phyloP scores from a whole-genome alignment of 1,284 basidiomycete species.

The Phellinidium pouzarii region DNA sequence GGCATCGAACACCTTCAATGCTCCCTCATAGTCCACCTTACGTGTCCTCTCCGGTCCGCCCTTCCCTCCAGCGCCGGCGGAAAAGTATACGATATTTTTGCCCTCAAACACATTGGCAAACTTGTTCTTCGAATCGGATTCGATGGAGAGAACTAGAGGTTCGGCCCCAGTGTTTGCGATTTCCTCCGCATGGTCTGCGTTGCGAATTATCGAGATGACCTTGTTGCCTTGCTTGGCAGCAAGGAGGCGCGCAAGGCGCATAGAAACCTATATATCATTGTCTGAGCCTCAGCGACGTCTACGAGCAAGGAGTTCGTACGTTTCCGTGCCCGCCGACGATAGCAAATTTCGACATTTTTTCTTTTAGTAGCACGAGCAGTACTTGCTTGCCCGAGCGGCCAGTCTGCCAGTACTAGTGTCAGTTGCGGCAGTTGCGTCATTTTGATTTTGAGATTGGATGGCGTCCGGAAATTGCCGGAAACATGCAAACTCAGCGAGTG shows the following conservation, averaged over 20 bases:
- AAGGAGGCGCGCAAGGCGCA: slow-evolving; percentile 46
- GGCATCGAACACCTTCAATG: slow-evolving; percentile 68
- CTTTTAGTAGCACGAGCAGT: neutral
- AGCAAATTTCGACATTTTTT: slow-evolving; percentile 28
- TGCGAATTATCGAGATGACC: slow-evolving; percentile 57
- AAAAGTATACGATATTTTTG: slow-evolving; percentile 54
- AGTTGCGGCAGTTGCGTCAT: too few relatives aligned
- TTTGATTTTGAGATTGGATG: too few relatives aligned
- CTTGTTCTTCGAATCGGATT: slow-evolving; percentile 42
- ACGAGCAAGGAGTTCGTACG: slow-evolving; percentile 23
- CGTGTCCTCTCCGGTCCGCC: slow-evolving; percentile 57
- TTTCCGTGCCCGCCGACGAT: slow-evolving; percentile 51
- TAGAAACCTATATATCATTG: slow-evolving; percentile 37
- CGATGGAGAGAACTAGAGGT: slow-evolving; percentile 55
- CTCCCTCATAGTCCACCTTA: slow-evolving; percentile 66
- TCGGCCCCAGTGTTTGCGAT: slow-evolving; percentile 39
- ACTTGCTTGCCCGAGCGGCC: too few relatives aligned
- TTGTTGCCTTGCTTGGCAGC: slow-evolving; percentile 31
- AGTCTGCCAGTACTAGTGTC: too few relatives aligned
- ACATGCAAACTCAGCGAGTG: too few relatives aligned
- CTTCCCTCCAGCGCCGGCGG: slow-evolving; percentile 66
- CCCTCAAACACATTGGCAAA: slow-evolving; percentile 45
- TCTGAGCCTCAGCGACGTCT: neutral
- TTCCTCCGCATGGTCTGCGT: slow-evolving; percentile 39
- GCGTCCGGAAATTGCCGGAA: too few relatives aligned